Evolutionary conservation across 2,329 filamentous ascomycete genomes (phyloP).

Genomic region (Hymenoscyphus infarciens): DNA sequence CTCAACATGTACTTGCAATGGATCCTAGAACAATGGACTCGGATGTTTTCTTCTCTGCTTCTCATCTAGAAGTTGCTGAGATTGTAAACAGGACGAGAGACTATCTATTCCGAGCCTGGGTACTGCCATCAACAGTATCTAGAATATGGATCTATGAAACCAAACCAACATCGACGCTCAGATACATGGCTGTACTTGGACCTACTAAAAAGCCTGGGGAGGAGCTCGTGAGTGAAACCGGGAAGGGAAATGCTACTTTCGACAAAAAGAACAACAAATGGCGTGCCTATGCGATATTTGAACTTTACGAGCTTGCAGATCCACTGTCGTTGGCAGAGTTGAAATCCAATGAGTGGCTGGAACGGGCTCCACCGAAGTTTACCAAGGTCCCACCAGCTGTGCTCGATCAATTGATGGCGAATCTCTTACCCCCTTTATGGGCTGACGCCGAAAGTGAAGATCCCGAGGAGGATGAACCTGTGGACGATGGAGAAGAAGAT

Average conservation of each 20-base stretch:
- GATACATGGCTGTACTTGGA: constrained; percentile 57
- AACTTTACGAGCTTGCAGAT: constrained; percentile 62
- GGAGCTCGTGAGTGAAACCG: constrained; percentile 43
- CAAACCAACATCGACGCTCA: constrained; percentile 45
- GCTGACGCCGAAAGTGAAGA: neutral
- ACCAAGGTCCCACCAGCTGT: constrained; percentile 54
- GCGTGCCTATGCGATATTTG: constrained; percentile 48
- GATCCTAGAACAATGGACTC: constrained; percentile 47
- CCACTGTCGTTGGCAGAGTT: constrained; percentile 51
- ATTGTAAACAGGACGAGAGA: constrained; percentile 50
- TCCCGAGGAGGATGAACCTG: neutral
- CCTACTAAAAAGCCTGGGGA: constrained; percentile 45
- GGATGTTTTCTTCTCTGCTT: constrained; percentile 52
- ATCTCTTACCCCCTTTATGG: constrained; percentile 49
- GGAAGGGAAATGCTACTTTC: constrained; percentile 49
- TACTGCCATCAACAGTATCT: constrained; percentile 50
- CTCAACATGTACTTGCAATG: constrained; percentile 47
- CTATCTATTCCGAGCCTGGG: constrained; percentile 54
- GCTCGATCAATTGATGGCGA: constrained; percentile 55
- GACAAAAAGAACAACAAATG: constrained; percentile 22
- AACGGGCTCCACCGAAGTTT: constrained; percentile 48
- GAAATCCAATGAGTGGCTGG: constrained; percentile 52
- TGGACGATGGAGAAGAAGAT: neutral
- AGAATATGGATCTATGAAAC: constrained; percentile 63
- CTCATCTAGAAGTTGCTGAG: constrained; percentile 43